Percentiles rank a stretch among this genome's conserved stretches.
Evolutionary conservation across 257 asterid species (phyloP).

Genomic region (Parsonsia alboflavescens): DNA sequence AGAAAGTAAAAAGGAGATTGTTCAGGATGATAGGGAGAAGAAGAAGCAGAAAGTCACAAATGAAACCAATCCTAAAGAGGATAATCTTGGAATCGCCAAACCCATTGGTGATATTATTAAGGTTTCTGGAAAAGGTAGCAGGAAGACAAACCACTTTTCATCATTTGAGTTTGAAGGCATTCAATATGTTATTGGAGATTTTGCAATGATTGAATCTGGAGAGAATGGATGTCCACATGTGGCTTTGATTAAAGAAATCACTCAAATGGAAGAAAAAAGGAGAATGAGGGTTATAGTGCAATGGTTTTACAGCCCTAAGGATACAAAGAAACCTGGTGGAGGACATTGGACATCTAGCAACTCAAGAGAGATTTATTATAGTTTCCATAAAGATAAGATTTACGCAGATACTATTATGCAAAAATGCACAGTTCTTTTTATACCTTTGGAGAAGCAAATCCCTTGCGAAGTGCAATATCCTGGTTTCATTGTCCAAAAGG

Average conservation of each 20-base stretch:
- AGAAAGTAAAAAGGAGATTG: not conserved
- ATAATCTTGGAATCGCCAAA: conserved; percentile 40
- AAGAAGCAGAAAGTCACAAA: conserved; percentile 17
- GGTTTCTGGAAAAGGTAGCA: conserved; percentile 64
- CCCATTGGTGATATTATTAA: conserved; percentile 64
- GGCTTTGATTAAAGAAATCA: conserved; percentile 88
- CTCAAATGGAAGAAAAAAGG: conserved; percentile 29
- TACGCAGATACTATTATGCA: conserved; percentile 89
- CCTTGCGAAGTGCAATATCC: conserved; percentile 71
- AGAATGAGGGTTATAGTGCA: conserved; percentile 61
- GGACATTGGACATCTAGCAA: conserved; percentile 67
- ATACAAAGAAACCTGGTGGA: conserved; percentile 56
- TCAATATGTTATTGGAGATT: conserved; percentile 48
- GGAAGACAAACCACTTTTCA: conserved; percentile 35
- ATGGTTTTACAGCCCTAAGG: conserved; percentile 94
- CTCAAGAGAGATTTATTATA: conserved; percentile 70
- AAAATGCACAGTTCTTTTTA: conserved; percentile 77
- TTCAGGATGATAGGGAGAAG: not conserved
- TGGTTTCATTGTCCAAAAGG: conserved; percentile 76
- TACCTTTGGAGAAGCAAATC: conserved; percentile 65
- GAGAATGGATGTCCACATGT: conserved; percentile 65
- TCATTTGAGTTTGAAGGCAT: conserved; percentile 66
- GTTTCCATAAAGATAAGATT: conserved; percentile 74
- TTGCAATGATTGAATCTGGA: conserved; percentile 44
- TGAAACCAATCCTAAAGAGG: conserved; percentile 6